Conservation (phyloP, 2,329 filamentous ascomycete genomes). For the Hirsutella rhossiliensis region DNA sequence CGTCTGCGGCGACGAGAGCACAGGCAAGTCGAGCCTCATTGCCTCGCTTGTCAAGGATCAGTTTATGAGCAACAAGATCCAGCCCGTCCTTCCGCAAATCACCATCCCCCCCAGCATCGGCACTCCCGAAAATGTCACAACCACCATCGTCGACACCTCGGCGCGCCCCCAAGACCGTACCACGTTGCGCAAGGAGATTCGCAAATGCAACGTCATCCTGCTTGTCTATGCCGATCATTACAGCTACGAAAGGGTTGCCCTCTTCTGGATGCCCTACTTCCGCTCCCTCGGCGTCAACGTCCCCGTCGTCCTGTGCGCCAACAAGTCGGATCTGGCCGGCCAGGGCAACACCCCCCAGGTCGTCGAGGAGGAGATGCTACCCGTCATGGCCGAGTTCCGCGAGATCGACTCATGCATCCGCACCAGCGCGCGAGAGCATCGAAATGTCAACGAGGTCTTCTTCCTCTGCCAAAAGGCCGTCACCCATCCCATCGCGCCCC, state of each 20-base stretch:
- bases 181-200: conserved; percentile 82
- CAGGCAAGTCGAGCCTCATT: conserved; percentile 88
- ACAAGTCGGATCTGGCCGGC: conserved; percentile 82
- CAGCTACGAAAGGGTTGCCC: conserved; percentile 90
- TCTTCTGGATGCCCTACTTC: conserved; percentile 99
- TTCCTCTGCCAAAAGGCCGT: conserved; percentile 98
- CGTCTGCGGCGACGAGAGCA: conserved; percentile 91
- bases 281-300: conserved; percentile 97
- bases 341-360: conserved; percentile 71
- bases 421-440: conserved; percentile 81
- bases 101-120: conserved; percentile 88
- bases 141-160: conserved; percentile 94
- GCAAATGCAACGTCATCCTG: conserved; percentile 93
- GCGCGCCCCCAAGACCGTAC: conserved; percentile 87
- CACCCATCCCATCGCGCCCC: conserved; percentile 87
- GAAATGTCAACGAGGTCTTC: conserved; percentile 92
- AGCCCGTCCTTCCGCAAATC: conserved; percentile 85
- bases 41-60: conserved; percentile 94
- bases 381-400: conserved; percentile 96
- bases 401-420: conserved; percentile 98
- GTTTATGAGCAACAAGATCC: conserved; percentile 92
- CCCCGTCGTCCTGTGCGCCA: conserved; percentile 90
- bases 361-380: conserved; percentile 93
- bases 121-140: conserved; percentile 92
- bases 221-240: conserved; percentile 98